Evolutionary conservation across 345 rosid species (phyloP).

Genomic region (Eucalyptus grandis): DNA sequence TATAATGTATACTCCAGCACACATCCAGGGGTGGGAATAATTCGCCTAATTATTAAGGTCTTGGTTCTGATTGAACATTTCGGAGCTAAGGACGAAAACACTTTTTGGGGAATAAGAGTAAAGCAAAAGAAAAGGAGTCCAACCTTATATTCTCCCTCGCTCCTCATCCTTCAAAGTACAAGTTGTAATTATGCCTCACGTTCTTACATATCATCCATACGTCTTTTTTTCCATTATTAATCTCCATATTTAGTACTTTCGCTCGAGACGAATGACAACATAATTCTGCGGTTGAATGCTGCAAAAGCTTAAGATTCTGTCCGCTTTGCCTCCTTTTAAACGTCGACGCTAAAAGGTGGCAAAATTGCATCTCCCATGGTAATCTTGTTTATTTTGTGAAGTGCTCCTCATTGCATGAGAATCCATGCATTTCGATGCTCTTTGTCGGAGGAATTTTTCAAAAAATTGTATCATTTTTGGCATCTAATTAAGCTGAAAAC

Average conservation of each 20-base stretch:
- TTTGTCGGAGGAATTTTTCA: neutral
- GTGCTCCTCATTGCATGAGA: constrained; percentile 2
- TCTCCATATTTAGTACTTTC: neutral
- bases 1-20: neutral
- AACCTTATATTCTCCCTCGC: neutral
- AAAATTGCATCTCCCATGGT: neutral
- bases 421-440: neutral
- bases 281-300: neutral
- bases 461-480: neutral
- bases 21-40: neutral
- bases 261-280: neutral
- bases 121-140: neutral
- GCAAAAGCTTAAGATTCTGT: constrained; percentile 11
- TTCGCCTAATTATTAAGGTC: neutral
- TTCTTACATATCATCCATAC: neutral
- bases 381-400: constrained; percentile 9
- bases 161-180: neutral
- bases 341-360: neutral
- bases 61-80: neutral
- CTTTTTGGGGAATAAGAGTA: neutral
- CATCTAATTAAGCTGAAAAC: neutral
- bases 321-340: neutral
- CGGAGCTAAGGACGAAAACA: neutral
- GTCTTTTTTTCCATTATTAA: neutral
- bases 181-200: neutral